phyloP scores from a whole-genome alignment of 2,329 filamentous ascomycete species.

The Sclerotinia glacialis region DNA sequence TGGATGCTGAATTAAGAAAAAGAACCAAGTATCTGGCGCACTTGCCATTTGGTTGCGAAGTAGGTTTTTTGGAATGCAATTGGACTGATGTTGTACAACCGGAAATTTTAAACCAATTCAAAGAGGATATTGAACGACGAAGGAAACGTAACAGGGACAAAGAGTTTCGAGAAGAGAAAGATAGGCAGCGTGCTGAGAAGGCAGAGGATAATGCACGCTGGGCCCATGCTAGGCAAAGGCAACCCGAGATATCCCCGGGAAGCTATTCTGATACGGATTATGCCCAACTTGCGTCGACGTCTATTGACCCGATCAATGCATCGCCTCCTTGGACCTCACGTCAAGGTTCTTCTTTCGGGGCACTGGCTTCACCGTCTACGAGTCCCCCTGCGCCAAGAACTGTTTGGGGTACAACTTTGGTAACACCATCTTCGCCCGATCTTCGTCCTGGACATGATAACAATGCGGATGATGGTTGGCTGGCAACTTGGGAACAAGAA shows the following conservation, averaged over 20 bases:
- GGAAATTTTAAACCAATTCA: constrained; percentile 60
- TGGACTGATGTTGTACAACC: constrained; percentile 68
- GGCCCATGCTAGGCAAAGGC: constrained; percentile 54
- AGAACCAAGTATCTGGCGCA: constrained; percentile 69
- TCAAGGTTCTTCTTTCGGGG: constrained; percentile 60
- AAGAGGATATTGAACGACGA: constrained; percentile 59
- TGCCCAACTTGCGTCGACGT: constrained; percentile 58
- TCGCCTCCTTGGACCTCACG: constrained; percentile 55
- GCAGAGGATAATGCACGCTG: constrained; percentile 65
- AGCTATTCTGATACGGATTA: constrained; percentile 59
- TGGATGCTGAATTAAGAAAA: constrained; percentile 69
- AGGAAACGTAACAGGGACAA: constrained; percentile 66
- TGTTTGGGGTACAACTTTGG: constrained; percentile 84
- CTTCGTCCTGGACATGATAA: constrained; percentile 41
- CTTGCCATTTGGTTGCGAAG: constrained; percentile 69
- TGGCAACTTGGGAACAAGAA: constrained; percentile 79
- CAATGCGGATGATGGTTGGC: constrained; percentile 73
- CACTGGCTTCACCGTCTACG: constrained; percentile 74
- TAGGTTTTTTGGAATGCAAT: constrained; percentile 70
- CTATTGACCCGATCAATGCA: constrained; percentile 46
- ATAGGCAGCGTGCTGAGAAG: constrained; percentile 64
- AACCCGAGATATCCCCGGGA: constrained; percentile 50
- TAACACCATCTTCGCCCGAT: constrained; percentile 58
- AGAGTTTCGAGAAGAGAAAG: constrained; percentile 66
- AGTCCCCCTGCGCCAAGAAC: constrained; percentile 75